phyloP scores from a whole-genome alignment of 129 eudicot genomes.

The Chrysanthemum lavandulifolium region DNA sequence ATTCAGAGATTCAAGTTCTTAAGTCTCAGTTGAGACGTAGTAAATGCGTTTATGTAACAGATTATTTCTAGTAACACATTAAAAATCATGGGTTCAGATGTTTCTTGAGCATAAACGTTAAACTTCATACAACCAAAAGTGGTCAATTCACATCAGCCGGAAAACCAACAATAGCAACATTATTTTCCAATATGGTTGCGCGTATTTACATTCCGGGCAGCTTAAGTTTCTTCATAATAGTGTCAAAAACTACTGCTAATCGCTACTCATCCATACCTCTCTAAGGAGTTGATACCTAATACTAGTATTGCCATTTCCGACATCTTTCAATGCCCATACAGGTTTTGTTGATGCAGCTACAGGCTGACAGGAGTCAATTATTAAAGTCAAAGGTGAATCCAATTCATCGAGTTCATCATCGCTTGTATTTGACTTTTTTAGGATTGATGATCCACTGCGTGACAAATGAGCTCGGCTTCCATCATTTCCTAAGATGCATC shows the following conservation, averaged over 20 bases:
- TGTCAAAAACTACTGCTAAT: slow-evolving; percentile 20
- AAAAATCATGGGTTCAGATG: background rate
- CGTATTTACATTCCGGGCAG: slow-evolving; percentile 1
- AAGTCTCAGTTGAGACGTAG: too few relatives aligned
- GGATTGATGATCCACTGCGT: slow-evolving; percentile 57
- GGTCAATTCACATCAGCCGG: background rate
- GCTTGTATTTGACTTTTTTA: slow-evolving; percentile 73
- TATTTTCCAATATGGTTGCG: background rate
- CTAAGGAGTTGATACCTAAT: slow-evolving; percentile 76
- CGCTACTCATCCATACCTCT: slow-evolving; percentile 61
- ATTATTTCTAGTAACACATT: background rate
- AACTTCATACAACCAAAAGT: background rate
- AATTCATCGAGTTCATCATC: slow-evolving; percentile 87
- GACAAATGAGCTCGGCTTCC: slow-evolving; percentile 41
- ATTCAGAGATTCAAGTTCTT: too few relatives aligned
- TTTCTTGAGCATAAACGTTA: slow-evolving; percentile 6
- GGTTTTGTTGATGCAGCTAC: slow-evolving; percentile 32
- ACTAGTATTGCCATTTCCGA: slow-evolving; percentile 24
- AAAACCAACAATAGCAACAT: background rate
- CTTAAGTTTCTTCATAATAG: background rate
- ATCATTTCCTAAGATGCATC: slow-evolving; percentile 45
- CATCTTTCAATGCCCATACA: slow-evolving; percentile 34
- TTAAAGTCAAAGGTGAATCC: slow-evolving; percentile 60
- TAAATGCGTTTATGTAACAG: background rate
- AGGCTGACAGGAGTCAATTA: slow-evolving; percentile 29